Percentiles rank a stretch among this genome's conserved stretches.
These are phyloP conservation scores for Neurospora sp. DNA, from an alignment of 495 filamentous ascomycete genomes.

Conservation along the genomic window DNA sequence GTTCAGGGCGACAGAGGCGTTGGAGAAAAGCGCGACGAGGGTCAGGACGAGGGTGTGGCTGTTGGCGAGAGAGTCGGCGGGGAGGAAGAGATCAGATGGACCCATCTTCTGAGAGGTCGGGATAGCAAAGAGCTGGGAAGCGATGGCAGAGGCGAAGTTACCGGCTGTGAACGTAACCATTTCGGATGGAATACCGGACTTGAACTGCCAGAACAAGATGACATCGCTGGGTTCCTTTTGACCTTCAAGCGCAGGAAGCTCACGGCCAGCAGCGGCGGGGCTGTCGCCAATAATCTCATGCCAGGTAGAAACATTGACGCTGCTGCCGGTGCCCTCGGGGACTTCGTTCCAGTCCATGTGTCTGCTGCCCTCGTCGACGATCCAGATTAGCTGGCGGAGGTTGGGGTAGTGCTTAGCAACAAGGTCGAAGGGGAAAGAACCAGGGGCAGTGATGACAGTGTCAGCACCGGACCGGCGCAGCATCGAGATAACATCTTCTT, in stretches of 20 bases:
- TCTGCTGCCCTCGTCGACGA: slow-evolving; percentile 80
- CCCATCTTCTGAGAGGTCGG: slow-evolving; percentile 63
- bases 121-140: slow-evolving; percentile 63
- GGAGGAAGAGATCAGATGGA: slow-evolving; percentile 73
- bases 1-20: slow-evolving; percentile 79
- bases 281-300: slow-evolving; percentile 69
- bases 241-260: slow-evolving; percentile 33
- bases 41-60: slow-evolving; percentile 73
- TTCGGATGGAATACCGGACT: slow-evolving; percentile 43
- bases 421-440: slow-evolving; percentile 71
- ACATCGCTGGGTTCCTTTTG: slow-evolving; percentile 44
- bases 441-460: slow-evolving; percentile 72
- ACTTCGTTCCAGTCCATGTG: slow-evolving; percentile 88
- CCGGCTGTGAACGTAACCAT: slow-evolving; percentile 67
- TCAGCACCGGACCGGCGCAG: slow-evolving; percentile 65
- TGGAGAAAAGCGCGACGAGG: slow-evolving; percentile 71
- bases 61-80: slow-evolving; percentile 69
- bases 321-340: slow-evolving; percentile 59
- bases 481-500: slow-evolving; percentile 55
- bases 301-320: slow-evolving; percentile 73
- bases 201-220: slow-evolving; percentile 52
- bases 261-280: slow-evolving; percentile 31
- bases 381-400: slow-evolving; percentile 79
- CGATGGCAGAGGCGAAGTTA: slow-evolving; percentile 73
- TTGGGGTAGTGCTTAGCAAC: slow-evolving; percentile 56